phyloP scores from a whole-genome alignment of 2,329 filamentous ascomycete species.

The Cladophialophora chaetospira region DNA sequence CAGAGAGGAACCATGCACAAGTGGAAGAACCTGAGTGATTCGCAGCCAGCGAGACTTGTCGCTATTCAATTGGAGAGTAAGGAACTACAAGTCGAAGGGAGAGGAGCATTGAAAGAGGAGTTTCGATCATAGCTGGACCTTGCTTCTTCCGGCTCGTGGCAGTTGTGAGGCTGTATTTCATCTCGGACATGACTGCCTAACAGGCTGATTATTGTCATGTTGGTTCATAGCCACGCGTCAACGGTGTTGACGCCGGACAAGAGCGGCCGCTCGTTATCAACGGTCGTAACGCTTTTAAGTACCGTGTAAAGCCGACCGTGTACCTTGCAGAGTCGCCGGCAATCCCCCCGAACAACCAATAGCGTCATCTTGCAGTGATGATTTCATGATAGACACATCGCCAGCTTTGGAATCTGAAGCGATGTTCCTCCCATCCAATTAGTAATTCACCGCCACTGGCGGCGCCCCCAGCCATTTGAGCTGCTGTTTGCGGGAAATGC shows the following conservation, averaged over 20 bases:
- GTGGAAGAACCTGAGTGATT: constrained; percentile 42
- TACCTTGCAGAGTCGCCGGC: background rate
- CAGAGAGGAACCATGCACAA: constrained; percentile 31
- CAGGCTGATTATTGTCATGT: background rate
- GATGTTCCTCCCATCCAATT: background rate
- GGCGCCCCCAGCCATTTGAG: background rate
- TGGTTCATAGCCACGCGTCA: background rate
- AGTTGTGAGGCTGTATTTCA: background rate
- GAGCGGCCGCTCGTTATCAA: background rate
- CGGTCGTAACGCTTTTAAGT: background rate
- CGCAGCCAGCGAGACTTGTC: constrained; percentile 26
- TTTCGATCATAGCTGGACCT: background rate
- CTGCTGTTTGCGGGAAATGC: constrained; percentile 2
- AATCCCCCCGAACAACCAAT: background rate
- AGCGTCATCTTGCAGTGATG: background rate
- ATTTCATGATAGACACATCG: background rate
- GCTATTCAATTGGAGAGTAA: constrained; percentile 28
- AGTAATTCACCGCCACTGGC: background rate
- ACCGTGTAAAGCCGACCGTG: background rate
- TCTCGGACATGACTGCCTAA: background rate
- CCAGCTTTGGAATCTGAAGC: background rate
- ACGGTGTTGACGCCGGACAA: background rate
- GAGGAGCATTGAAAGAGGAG: constrained; percentile 16
- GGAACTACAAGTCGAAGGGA: constrained; percentile 19
- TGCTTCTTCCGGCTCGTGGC: too few relatives aligned